Conservation (phyloP, 23 red algal genomes). For the Agarophyton chilense region DNA sequence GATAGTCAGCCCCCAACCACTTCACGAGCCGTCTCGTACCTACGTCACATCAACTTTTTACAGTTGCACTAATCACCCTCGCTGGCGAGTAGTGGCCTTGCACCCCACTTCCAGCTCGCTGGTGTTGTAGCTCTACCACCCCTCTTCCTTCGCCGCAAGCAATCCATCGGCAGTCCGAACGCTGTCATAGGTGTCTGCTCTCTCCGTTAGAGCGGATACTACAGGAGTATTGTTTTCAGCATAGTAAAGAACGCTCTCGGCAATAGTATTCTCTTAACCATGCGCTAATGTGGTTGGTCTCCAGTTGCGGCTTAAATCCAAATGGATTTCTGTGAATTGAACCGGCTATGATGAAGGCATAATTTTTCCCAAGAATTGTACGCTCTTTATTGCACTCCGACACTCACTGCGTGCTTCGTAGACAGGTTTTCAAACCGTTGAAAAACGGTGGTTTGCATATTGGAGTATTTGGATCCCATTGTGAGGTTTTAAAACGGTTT, state of each 20-base stretch:
- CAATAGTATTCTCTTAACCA: not conserved
- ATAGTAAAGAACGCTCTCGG: not conserved
- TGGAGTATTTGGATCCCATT: not conserved
- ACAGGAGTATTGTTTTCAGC: slow-evolving; percentile 5
- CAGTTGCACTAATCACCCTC: too few species aligned
- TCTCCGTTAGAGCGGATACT: too few species aligned
- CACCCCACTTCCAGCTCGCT: too few species aligned
- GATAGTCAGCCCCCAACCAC: too few species aligned
- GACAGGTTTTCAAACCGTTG: not conserved
- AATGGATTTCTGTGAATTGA: not conserved
- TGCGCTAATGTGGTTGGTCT: not conserved
- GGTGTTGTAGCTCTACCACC: too few species aligned
- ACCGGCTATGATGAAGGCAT: not conserved
- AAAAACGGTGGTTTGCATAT: slow-evolving; percentile 12
- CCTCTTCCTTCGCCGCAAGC: too few species aligned
- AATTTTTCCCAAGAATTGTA: not conserved
- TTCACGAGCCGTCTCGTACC: too few species aligned
- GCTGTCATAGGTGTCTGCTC: too few species aligned
- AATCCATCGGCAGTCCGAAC: too few species aligned
- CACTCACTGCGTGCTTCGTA: not conserved
- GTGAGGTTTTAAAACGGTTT: not conserved
- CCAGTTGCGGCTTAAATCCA: not conserved
- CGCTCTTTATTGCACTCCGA: not conserved
- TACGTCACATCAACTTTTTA: too few species aligned
- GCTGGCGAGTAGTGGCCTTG: too few species aligned